Conservation (phyloP, 108 stramenopile species). For the Mayamaea pseudoterrestris region DNA sequence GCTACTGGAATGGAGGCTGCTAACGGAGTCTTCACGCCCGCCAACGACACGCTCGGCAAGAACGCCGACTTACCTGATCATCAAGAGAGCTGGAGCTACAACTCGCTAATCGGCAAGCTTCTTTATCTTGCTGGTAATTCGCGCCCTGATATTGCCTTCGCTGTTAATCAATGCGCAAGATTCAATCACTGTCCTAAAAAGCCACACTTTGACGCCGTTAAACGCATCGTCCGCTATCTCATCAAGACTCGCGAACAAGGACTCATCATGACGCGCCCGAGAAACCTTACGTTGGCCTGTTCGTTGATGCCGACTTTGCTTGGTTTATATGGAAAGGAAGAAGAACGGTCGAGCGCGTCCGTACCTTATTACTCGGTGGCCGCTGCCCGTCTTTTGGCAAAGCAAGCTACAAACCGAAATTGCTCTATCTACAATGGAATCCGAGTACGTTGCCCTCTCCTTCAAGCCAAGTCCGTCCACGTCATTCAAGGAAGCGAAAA, state of each 20-base stretch:
- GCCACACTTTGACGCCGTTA: conserved; percentile 12
- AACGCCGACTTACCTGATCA: conserved; percentile 88
- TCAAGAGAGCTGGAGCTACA: neutral
- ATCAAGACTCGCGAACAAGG: conserved; percentile 18
- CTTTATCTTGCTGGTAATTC: conserved; percentile 6
- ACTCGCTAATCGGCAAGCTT: conserved; percentile 1
- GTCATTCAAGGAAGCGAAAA: neutral
- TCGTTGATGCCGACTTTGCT: conserved; percentile 34
- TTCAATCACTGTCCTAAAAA: conserved; percentile 11
- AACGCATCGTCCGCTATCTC: conserved; percentile 19
- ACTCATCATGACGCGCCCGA: conserved; percentile 8
- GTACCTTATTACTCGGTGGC: too few relatives aligned
- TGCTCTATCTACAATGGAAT: conserved; percentile 2
- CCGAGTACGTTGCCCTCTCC: conserved; percentile 6
- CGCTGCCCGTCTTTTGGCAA: conserved; percentile 3
- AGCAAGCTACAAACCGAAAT: neutral
- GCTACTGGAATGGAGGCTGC: conserved; percentile 19
- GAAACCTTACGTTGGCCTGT: conserved; percentile 11
- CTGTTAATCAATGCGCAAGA: conserved; percentile 9
- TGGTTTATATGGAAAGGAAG: too few relatives aligned
- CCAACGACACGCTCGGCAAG: conserved; percentile 93
- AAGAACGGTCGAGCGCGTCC: too few relatives aligned
- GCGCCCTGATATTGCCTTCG: conserved; percentile 10
- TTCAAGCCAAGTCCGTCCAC: conserved; percentile 8
- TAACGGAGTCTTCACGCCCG: conserved; percentile 3